These are phyloP conservation scores for Yamadazyma buinensis DNA, from an alignment of 1,139 yeast species.

Conservation along the genomic window DNA sequence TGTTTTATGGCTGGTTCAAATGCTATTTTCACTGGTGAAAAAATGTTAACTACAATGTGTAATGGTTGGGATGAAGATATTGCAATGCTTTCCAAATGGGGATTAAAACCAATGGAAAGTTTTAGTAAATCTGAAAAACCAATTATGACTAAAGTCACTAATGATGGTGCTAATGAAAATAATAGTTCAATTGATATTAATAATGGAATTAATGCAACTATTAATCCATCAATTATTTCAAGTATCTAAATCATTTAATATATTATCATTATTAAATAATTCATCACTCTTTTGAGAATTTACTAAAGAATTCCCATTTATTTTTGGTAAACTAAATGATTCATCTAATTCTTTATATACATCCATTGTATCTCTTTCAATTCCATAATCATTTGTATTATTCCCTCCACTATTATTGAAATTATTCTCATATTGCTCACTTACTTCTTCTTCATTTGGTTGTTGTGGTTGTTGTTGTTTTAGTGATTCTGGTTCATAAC, in stretches of 20 bases:
- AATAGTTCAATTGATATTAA: too few relatives aligned
- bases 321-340: conserved; percentile 30
- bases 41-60: conserved; percentile 80
- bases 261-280: conserved; percentile 6
- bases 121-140: conserved; percentile 19
- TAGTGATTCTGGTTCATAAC: not conserved
- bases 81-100: conserved; percentile 66
- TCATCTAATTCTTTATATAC: conserved; percentile 17
- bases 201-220: not conserved
- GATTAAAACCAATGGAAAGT: conserved; percentile 64
- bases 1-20: conserved; percentile 79
- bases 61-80: conserved; percentile 84
- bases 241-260: conserved; percentile 7
- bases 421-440: not conserved
- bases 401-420: too few relatives aligned
- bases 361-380: not conserved
- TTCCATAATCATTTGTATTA: too few relatives aligned
- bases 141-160: not conserved
- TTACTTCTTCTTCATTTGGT: not conserved
- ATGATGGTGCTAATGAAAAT: too few relatives aligned
- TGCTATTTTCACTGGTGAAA: conserved; percentile 79
- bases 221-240: not conserved
- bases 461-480: not conserved
- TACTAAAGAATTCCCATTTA: conserved; percentile 15
- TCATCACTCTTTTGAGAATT: conserved; percentile 7